These are phyloP conservation scores for Breviolum minutum DNA, from an alignment of 73 alveolate genomes.

Conservation along the genomic window DNA sequence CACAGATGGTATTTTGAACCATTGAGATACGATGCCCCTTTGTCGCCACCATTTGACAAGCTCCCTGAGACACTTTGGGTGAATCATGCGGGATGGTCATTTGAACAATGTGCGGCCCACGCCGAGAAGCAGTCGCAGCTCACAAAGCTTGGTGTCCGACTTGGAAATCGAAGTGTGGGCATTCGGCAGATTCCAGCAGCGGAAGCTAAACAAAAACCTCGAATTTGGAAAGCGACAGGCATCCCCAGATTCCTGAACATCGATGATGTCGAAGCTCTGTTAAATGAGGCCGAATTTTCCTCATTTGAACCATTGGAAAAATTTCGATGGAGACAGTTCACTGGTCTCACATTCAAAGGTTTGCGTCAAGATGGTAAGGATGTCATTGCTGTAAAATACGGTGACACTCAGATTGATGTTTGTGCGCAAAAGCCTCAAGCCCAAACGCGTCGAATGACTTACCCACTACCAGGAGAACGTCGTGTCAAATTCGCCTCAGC, in stretches of 20 bases:
- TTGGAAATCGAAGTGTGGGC: not conserved
- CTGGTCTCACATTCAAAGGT: not conserved
- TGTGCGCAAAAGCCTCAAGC: not conserved
- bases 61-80: not conserved
- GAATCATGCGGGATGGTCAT: no score
- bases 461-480: no score
- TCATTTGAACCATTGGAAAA: not conserved
- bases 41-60: not conserved
- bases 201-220: no score
- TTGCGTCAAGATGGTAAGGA: not conserved
- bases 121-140: not conserved
- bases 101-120: not conserved
- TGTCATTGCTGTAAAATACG: not conserved
- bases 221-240: not conserved
- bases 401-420: not conserved
- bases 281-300: not conserved
- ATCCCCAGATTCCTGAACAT: not conserved
- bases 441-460: not conserved
- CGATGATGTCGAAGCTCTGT: not conserved
- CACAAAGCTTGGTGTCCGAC: not conserved
- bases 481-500: no score
- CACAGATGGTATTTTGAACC: constrained; percentile 3
- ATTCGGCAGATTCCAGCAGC: not conserved
- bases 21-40: not conserved
- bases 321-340: not conserved